These are phyloP conservation scores for Elongisporangium anandrum DNA, from an alignment of 352 stramenopile genomes.

Conservation along the genomic window DNA sequence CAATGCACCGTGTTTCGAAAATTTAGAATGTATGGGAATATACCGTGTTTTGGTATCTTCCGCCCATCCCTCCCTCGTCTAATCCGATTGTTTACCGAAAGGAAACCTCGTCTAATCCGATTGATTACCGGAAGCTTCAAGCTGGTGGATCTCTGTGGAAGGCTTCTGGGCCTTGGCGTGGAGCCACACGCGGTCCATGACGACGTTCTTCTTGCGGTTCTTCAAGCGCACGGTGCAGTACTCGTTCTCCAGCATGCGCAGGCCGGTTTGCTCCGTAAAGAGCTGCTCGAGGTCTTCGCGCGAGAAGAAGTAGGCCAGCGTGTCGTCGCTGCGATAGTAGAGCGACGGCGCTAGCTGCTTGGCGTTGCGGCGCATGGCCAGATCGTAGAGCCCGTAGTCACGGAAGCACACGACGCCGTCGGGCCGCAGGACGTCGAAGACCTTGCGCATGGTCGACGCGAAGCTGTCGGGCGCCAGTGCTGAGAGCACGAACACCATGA, in stretches of 20 bases:
- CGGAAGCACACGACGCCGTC: conserved; percentile 81
- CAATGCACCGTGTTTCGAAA: too few relatives aligned
- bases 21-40: too few relatives aligned
- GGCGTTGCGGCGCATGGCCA: conserved; percentile 80
- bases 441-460: conserved; percentile 40
- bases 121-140: background rate
- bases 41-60: background rate
- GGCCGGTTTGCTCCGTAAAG: conserved; percentile 40
- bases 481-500: conserved; percentile 85
- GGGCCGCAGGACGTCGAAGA: conserved; percentile 42
- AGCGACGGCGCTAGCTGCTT: conserved; percentile 54
- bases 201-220: conserved; percentile 66
- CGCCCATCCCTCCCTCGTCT: background rate
- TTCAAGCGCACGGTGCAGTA: conserved; percentile 73
- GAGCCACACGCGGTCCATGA: conserved; percentile 80
- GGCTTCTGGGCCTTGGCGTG: conserved; percentile 69
- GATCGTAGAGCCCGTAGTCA: conserved; percentile 85
- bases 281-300: conserved; percentile 37
- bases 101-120: background rate
- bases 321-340: conserved; percentile 76
- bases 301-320: conserved; percentile 78
- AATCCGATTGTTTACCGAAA: background rate
- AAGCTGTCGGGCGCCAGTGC: conserved; percentile 62
- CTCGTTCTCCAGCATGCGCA: conserved; percentile 54
- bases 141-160: background rate